A percentile compares a stretch with the other conserved stretches of the same genome.
Conservation (phyloP, 2,329 filamentous ascomycete species). For the Ophiostoma australiae region DNA sequence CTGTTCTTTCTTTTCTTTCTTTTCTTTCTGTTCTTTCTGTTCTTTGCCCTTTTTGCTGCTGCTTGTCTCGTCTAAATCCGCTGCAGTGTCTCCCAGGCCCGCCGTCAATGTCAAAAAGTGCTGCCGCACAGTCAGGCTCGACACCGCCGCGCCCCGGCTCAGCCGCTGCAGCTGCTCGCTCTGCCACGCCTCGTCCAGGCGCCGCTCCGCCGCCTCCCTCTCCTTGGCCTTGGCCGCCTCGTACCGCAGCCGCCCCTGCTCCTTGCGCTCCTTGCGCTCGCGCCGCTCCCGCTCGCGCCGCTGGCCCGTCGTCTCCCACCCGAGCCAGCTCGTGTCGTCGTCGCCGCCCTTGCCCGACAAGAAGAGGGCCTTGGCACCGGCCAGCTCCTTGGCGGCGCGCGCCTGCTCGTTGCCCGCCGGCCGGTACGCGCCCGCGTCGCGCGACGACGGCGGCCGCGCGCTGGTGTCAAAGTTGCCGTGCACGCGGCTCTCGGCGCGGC, state of each 20-base stretch:
- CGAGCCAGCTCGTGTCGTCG: not conserved
- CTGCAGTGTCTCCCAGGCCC: no score
- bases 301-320: not conserved
- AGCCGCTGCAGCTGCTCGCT: not conserved
- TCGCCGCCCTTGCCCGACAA: not conserved
- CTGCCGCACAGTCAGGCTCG: not conserved
- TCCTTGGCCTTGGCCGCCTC: not conserved
- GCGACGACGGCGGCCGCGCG: not conserved
- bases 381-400: not conserved
- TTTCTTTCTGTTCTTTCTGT: not conserved
- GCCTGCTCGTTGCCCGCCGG: not conserved
- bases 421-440: not conserved
- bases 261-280: not conserved
- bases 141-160: not conserved
- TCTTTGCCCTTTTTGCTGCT: not conserved
- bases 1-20: not conserved
- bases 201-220: not conserved
- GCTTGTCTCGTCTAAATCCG: no score
- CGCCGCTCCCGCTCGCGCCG: not conserved
- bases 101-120: not conserved
- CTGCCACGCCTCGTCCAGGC: not conserved
- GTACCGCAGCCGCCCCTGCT: not conserved
- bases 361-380: no score
- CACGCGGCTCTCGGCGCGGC: not conserved
- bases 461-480: not conserved